phyloP scores from a whole-genome alignment of 2,329 filamentous ascomycete genomes.

The Pestalotiopsis sp. region DNA sequence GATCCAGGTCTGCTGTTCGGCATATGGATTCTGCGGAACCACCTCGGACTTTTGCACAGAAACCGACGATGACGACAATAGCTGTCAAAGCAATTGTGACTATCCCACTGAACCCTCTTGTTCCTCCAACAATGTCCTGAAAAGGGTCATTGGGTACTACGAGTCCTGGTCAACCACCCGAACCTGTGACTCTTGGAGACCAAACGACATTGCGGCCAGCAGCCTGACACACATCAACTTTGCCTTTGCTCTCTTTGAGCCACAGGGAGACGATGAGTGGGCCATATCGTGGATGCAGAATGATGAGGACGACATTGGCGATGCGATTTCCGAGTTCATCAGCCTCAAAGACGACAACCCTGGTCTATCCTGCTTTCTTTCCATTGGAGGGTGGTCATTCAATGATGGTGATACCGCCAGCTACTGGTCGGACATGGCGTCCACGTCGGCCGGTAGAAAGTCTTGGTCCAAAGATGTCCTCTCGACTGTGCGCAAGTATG shows the following conservation, averaged over 20 bases:
- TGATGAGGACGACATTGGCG: not conserved
- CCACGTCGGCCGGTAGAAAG: slow-evolving; percentile 14
- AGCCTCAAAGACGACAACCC: slow-evolving; percentile 26
- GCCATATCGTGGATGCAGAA: not conserved
- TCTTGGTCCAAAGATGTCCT: slow-evolving; percentile 25
- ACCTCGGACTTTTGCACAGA: slow-evolving; percentile 18
- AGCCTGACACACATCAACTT: slow-evolving; percentile 36
- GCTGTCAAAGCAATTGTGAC: slow-evolving; percentile 13
- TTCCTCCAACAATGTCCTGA: slow-evolving; percentile 1
- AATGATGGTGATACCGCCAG: slow-evolving; percentile 7
- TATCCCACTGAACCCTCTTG: slow-evolving; percentile 13
- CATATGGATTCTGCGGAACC: slow-evolving; percentile 29
- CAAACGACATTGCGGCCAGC: slow-evolving; percentile 27
- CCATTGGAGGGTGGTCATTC: slow-evolving; percentile 11
- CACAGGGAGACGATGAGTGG: slow-evolving; percentile 13
- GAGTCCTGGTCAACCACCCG: slow-evolving; percentile 24
- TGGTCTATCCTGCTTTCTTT: slow-evolving; percentile 33
- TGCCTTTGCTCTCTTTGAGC: slow-evolving; percentile 36
- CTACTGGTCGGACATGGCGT: slow-evolving; percentile 29
- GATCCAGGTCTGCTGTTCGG: slow-evolving; percentile 26
- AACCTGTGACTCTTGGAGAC: slow-evolving; percentile 21
- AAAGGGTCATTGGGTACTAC: slow-evolving; percentile 27
- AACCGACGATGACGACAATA: slow-evolving; percentile 2
- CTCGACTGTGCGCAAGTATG: slow-evolving; percentile 23
- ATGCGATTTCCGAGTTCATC: slow-evolving; percentile 21